Evolutionary conservation across 768 basidiomycete genomes (phyloP).

Genomic region (Russula emetica): DNA sequence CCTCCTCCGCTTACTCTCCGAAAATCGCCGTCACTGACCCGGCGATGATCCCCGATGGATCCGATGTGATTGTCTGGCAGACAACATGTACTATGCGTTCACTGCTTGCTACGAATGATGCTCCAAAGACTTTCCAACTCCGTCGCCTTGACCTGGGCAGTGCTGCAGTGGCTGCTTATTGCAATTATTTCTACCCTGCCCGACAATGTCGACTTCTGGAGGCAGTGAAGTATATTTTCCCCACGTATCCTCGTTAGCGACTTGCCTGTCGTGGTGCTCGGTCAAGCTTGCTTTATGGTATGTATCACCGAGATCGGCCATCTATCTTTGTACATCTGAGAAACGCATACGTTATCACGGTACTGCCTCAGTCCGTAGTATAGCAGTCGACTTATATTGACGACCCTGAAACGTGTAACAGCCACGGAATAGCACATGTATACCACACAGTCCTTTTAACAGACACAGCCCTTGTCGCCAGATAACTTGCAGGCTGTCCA

Average conservation of each 20-base stretch:
- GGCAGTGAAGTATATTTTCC: background rate
- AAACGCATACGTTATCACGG: too few species aligned
- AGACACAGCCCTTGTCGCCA: background rate
- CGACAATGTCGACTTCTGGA: background rate
- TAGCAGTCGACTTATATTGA: background rate
- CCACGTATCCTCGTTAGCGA: background rate
- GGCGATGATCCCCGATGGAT: background rate
- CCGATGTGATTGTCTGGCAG: background rate
- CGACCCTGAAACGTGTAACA: background rate
- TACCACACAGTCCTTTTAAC: conserved; percentile 1
- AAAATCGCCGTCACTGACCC: background rate
- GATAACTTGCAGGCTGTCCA: background rate
- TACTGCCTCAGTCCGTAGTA: too few species aligned
- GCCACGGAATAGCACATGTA: background rate
- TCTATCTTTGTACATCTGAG: background rate
- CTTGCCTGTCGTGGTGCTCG: background rate
- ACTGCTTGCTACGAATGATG: background rate
- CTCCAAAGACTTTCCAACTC: background rate
- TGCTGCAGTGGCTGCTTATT: background rate
- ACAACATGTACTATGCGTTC: background rate
- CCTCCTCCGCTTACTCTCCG: background rate
- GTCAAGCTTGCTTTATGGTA: background rate
- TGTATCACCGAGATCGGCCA: background rate
- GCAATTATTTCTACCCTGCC: background rate
- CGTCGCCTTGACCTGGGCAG: background rate